Percentiles rank a stretch among this genome's conserved stretches.
These are phyloP conservation scores for Lentinula sp. DNA, from an alignment of 768 basidiomycete species.

Conservation along the genomic window DNA sequence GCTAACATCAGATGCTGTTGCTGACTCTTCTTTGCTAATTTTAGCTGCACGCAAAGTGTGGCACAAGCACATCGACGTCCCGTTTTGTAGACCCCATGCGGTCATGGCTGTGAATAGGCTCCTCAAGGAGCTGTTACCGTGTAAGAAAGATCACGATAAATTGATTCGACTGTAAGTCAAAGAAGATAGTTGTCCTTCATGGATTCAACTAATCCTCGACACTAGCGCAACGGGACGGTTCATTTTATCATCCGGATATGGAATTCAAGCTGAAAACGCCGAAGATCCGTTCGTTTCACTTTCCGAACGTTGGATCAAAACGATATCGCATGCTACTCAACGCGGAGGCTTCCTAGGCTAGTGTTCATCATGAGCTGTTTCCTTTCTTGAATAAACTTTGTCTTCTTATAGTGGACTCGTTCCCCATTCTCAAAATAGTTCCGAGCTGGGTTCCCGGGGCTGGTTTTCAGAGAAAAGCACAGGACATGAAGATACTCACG, in stretches of 20 bases:
- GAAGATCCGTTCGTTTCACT: slow-evolving; percentile 4
- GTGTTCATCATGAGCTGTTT: not conserved
- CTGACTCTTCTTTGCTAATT: not conserved
- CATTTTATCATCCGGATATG: slow-evolving; percentile 5
- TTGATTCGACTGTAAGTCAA: slow-evolving; percentile 2
- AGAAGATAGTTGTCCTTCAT: no score
- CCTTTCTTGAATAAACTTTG: no score
- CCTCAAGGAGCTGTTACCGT: not conserved
- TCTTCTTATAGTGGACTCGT: slow-evolving; percentile 7
- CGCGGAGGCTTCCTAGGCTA: not conserved
- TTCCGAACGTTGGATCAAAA: not conserved
- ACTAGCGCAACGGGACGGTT: not conserved
- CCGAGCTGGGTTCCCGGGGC: slow-evolving; percentile 31
- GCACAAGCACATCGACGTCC: slow-evolving; percentile 5
- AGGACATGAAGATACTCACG: not conserved
- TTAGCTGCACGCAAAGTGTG: slow-evolving; percentile 2
- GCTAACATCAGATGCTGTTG: no score
- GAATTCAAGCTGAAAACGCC: slow-evolving; percentile 2
- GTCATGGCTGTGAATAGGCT: not conserved
- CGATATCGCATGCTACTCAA: not conserved
- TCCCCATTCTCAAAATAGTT: slow-evolving; percentile 16
- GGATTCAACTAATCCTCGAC: no score
- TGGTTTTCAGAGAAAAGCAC: slow-evolving; percentile 18
- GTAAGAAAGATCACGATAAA: not conserved
- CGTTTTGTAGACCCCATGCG: slow-evolving; percentile 3